These are phyloP conservation scores for Ramularia endophylla DNA, from an alignment of 2,329 filamentous ascomycete genomes.

Conservation along the genomic window DNA sequence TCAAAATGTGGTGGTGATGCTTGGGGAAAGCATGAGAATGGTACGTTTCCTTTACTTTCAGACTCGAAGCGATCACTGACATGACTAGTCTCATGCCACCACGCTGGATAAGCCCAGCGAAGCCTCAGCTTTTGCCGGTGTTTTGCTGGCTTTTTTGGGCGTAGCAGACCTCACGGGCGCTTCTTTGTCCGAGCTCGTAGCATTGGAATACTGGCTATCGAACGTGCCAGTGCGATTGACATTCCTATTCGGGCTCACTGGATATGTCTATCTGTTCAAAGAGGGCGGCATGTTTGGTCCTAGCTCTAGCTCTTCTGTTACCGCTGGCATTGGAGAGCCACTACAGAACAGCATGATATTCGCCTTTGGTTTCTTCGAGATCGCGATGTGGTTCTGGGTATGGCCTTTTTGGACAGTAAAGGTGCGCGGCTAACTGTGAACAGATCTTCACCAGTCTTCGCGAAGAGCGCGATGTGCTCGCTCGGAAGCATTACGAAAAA, in stretches of 20 bases:
- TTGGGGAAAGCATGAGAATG: constrained; percentile 78
- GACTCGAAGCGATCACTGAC: neutral
- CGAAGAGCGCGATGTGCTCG: constrained; percentile 51
- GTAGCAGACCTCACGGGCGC: constrained; percentile 43
- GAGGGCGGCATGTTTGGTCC: constrained; percentile 43
- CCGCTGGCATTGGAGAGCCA: constrained; percentile 45
- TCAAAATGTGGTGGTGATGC: constrained; percentile 71
- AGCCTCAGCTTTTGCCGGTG: constrained; percentile 59
- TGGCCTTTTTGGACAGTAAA: constrained; percentile 17
- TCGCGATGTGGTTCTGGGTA: constrained; percentile 82
- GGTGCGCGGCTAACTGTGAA: neutral
- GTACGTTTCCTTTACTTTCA: constrained; percentile 42
- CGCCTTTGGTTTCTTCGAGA: constrained; percentile 76
- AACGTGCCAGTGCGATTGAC: constrained; percentile 59
- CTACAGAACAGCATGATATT: constrained; percentile 83
- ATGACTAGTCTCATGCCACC: constrained; percentile 54
- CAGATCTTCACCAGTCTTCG: constrained; percentile 59
- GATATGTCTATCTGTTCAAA: constrained; percentile 61
- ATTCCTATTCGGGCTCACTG: constrained; percentile 55
- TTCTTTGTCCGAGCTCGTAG: constrained; percentile 38
- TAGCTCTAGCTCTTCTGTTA: constrained; percentile 18
- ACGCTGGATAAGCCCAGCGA: constrained; percentile 64
- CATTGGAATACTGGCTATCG: constrained; percentile 43
- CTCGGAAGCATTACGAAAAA: constrained; percentile 29
- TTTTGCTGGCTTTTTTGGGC: constrained; percentile 61